A percentile compares a stretch with the other conserved stretches of the same genome.
These are phyloP conservation scores for Fusarium ramigenum DNA, from an alignment of 2,329 filamentous ascomycete species.

Conservation along the genomic window DNA sequence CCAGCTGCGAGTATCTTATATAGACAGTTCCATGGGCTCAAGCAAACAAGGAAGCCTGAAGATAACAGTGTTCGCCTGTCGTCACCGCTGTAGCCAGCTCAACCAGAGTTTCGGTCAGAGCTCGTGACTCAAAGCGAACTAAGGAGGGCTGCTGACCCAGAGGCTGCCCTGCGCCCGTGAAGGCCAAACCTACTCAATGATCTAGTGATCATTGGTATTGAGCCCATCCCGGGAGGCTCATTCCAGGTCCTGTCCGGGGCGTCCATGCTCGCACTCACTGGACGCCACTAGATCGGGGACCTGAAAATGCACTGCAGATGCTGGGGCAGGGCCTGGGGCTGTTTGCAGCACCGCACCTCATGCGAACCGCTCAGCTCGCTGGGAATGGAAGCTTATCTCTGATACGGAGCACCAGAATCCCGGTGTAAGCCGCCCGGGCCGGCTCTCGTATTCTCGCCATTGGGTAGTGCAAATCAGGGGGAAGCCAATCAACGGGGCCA, in stretches of 20 bases:
- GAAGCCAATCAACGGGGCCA: conserved; percentile 23
- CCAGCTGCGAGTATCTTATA: conserved; percentile 32
- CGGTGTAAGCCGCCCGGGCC: conserved; percentile 43
- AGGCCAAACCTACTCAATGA: conserved; percentile 10
- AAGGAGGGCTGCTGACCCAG: conserved; percentile 19
- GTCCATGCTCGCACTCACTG: conserved; percentile 7
- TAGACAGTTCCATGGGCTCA: conserved; percentile 16
- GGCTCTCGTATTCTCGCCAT: conserved; percentile 41
- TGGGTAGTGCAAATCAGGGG: conserved; percentile 33
- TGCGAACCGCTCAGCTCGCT: conserved; percentile 21
- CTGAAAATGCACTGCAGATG: conserved; percentile 23
- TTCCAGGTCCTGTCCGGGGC: conserved; percentile 15
- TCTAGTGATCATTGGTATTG: conserved; percentile 11
- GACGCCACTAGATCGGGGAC: conserved; percentile 41
- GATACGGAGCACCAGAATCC: conserved; percentile 32
- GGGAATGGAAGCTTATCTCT: conserved; percentile 17
- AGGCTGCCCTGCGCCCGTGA: conserved; percentile 34
- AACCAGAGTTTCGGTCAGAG: conserved; percentile 20
- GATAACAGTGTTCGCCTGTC: conserved; percentile 23
- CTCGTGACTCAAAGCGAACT: conserved; percentile 20
- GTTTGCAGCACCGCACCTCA: neutral
- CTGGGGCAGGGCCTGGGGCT: conserved; percentile 2
- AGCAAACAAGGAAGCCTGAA: conserved; percentile 10
- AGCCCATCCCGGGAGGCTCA: conserved; percentile 23
- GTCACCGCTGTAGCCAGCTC: conserved; percentile 21